Evolutionary conservation across 345 rosid genomes (phyloP).

Genomic region (Pistacia vera): DNA sequence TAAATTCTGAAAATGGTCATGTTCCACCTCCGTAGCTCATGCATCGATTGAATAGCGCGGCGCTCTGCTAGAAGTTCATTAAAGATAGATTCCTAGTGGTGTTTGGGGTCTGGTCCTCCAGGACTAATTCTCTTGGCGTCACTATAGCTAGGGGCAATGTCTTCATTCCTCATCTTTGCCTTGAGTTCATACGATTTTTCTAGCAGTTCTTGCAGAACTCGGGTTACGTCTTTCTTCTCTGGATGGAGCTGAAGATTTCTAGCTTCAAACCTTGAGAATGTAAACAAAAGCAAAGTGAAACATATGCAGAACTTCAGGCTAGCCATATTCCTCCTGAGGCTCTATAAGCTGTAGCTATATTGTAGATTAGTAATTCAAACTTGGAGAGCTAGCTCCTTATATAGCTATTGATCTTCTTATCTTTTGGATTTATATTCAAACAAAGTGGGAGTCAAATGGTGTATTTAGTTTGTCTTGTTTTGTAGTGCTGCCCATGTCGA

Average conservation of each 20-base stretch:
- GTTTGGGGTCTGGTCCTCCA: conserved; percentile 47
- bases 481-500: conserved; percentile 1
- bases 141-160: neutral
- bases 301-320: conserved; percentile 26
- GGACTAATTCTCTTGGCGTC: conserved; percentile 35
- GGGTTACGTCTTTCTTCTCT: conserved; percentile 7
- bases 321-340: conserved; percentile 23
- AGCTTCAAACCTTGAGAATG: conserved; percentile 19
- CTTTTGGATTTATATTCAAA: neutral
- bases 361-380: neutral
- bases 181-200: conserved; percentile 11
- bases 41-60: neutral
- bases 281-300: conserved; percentile 21
- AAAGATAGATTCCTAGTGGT: conserved; percentile 26
- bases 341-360: no score
- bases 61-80: neutral
- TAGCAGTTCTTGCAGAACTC: conserved; percentile 17
- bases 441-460: conserved; percentile 19
- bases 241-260: conserved; percentile 11
- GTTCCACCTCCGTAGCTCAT: neutral
- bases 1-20: neutral
- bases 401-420: neutral
- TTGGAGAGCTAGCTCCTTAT: neutral
- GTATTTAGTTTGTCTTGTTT: conserved; percentile 7
- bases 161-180: neutral